These are phyloP conservation scores for Phytophthora agathidicida DNA, from an alignment of 352 stramenopile genomes.

Conservation along the genomic window DNA sequence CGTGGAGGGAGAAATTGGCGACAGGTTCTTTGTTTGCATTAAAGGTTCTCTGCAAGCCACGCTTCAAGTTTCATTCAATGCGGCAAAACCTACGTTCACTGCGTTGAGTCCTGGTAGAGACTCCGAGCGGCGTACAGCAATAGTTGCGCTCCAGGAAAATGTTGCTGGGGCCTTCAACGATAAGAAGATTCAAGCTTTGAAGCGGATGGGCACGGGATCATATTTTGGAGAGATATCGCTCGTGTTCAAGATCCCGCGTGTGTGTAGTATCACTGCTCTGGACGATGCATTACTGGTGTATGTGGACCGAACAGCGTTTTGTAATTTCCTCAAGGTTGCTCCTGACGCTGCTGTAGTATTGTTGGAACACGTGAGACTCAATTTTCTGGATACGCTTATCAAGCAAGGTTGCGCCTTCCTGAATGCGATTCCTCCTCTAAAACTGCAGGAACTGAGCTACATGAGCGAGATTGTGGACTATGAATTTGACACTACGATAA, in stretches of 20 bases:
- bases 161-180: conserved; percentile 10
- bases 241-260: conserved; percentile 70
- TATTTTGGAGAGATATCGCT: conserved; percentile 84
- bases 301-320: conserved; percentile 70
- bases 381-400: conserved; percentile 65
- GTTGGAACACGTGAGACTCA: conserved; percentile 67
- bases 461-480: conserved; percentile 60
- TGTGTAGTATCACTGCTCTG: conserved; percentile 67
- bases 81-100: conserved; percentile 30
- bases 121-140: conserved; percentile 12
- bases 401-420: conserved; percentile 65
- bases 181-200: conserved; percentile 58
- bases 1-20: conserved; percentile 60
- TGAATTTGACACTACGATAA: conserved; percentile 32
- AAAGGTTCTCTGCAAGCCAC: conserved; percentile 58
- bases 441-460: conserved; percentile 60
- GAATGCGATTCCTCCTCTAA: conserved; percentile 56
- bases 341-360: conserved; percentile 55
- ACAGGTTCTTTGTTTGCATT: conserved; percentile 79
- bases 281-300: conserved; percentile 71
- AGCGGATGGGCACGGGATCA: conserved; percentile 52
- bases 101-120: conserved; percentile 2
- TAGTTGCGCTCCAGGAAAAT: conserved; percentile 19
- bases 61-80: conserved; percentile 42
- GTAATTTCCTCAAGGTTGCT: conserved; percentile 75